A percentile compares a stretch with the other conserved stretches of the same genome.
These are phyloP conservation scores for Penicillium paradoxum DNA, from an alignment of 495 filamentous ascomycete species.

Conservation along the genomic window DNA sequence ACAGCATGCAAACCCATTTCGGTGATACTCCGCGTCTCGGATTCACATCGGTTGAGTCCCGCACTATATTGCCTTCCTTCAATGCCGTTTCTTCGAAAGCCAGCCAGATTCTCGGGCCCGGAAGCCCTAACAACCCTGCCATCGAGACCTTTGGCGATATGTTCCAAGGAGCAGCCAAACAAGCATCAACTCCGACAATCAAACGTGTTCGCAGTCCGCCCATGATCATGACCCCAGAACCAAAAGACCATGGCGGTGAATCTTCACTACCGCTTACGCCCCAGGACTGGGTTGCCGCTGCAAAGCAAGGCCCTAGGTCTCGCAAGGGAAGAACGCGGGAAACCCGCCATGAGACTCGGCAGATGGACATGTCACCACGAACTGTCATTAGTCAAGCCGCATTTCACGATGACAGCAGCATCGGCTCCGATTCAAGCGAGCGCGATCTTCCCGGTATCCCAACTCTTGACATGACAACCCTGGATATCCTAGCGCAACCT, in stretches of 20 bases:
- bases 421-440: conserved; percentile 25
- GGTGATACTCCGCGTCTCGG: conserved; percentile 30
- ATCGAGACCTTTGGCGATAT: conserved; percentile 20
- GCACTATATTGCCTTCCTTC: conserved; percentile 30
- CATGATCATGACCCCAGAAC: conserved; percentile 10
- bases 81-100: conserved; percentile 29
- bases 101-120: conserved; percentile 23
- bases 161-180: conserved; percentile 15
- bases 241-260: not conserved
- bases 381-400: conserved; percentile 9
- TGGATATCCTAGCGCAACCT: conserved; percentile 17
- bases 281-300: conserved; percentile 44
- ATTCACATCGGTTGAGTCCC: conserved; percentile 19
- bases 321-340: conserved; percentile 12
- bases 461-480: conserved; percentile 28
- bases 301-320: conserved; percentile 23
- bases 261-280: conserved; percentile 34
- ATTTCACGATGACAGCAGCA: conserved; percentile 26
- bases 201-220: conserved; percentile 20
- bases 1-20: conserved; percentile 30
- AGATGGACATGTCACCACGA: conserved; percentile 10
- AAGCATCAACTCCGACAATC: conserved; percentile 20
- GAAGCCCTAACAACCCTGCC: conserved; percentile 21
- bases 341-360: conserved; percentile 7
- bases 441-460: conserved; percentile 28